phyloP scores from a whole-genome alignment of 805 yeast species.

The Starmerella potacharoeniae region DNA sequence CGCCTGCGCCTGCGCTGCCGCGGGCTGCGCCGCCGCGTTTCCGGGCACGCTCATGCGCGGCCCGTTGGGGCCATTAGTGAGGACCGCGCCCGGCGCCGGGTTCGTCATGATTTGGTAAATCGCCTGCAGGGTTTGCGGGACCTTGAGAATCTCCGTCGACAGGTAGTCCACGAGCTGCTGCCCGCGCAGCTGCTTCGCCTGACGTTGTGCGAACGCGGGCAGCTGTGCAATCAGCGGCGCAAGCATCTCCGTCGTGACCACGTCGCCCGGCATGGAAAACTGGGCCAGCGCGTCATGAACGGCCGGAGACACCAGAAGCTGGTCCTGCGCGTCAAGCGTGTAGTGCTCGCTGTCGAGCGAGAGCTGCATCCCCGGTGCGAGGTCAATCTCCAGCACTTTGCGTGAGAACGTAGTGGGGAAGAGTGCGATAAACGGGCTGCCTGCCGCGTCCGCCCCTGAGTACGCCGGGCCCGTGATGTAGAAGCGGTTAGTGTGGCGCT shows the following conservation, averaged over 20 bases:
- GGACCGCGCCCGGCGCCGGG: too few relatives aligned
- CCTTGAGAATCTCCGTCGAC: not conserved
- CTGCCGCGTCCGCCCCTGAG: not conserved
- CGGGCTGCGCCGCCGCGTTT: too few relatives aligned
- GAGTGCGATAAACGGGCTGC: not conserved
- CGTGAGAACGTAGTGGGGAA: not conserved
- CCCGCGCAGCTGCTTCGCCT: not conserved
- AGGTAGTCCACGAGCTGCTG: not conserved
- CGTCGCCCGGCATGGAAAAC: not conserved
- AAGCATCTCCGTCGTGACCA: not conserved
- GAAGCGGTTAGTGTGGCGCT: not conserved
- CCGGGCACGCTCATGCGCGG: too few relatives aligned
- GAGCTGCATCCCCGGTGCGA: not conserved
- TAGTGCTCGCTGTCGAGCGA: not conserved
- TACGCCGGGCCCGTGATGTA: not conserved
- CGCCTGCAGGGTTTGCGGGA: not conserved
- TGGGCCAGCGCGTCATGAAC: not conserved
- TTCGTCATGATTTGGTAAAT: not conserved
- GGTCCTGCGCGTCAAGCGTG: not conserved
- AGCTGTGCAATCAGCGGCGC: not conserved
- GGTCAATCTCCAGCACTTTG: not conserved
- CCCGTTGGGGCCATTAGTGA: too few relatives aligned
- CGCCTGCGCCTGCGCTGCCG: too few relatives aligned
- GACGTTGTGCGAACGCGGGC: not conserved
- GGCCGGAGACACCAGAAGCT: not conserved